These are phyloP conservation scores for Saccharomycopsis fodiens DNA, from an alignment of 805 yeast genomes.

Conservation along the genomic window DNA sequence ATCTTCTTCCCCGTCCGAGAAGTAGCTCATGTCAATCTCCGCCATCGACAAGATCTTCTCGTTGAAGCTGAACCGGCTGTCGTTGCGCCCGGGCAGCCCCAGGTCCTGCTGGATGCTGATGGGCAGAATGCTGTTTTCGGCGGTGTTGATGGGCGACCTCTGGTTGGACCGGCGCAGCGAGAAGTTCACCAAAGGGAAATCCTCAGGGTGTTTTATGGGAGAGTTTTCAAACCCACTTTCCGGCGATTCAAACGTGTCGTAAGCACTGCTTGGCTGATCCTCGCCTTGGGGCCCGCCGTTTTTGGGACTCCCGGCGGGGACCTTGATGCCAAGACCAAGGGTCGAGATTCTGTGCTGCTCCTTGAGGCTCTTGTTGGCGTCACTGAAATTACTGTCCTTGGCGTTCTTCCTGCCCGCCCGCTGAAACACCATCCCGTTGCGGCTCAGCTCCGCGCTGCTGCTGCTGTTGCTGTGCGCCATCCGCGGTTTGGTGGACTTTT, in stretches of 20 bases:
- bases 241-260: conserved; percentile 13
- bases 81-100: not conserved
- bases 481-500: too few relatives aligned
- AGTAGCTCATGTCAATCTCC: conserved; percentile 9
- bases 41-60: conserved; percentile 10
- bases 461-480: too few relatives aligned
- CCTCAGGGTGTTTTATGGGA: conserved; percentile 13
- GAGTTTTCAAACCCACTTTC: conserved; percentile 12
- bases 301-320: not conserved
- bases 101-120: not conserved
- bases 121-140: conserved; percentile 4
- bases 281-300: not conserved
- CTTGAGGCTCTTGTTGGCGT: conserved; percentile 9
- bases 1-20: conserved; percentile 7
- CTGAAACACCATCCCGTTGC: too few relatives aligned
- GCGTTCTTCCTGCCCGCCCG: too few relatives aligned
- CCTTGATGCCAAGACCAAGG: conserved; percentile 15
- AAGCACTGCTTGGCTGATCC: not conserved
- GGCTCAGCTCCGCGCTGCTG: too few relatives aligned
- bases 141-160: conserved; percentile 8
- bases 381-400: conserved; percentile 9
- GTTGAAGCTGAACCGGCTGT: conserved; percentile 8
- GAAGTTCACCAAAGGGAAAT: conserved; percentile 15
- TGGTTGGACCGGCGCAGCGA: conserved; percentile 8
- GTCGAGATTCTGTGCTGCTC: conserved; percentile 14